Conservation (phyloP, 1,139 yeast genomes). For the Candida buenavistaensis region DNA sequence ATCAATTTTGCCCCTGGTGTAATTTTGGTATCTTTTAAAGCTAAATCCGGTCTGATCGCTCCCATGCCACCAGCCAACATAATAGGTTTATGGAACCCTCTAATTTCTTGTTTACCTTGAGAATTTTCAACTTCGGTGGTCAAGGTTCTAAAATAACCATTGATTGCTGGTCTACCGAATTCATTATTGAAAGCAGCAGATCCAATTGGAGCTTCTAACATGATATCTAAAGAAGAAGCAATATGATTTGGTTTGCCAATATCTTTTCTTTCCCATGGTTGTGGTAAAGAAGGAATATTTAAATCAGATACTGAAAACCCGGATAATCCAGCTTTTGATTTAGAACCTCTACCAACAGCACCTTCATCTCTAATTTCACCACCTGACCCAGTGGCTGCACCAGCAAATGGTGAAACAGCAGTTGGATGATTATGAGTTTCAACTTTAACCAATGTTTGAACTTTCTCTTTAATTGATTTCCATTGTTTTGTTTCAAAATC, state of each 20-base stretch:
- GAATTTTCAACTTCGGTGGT: slow-evolving; percentile 72
- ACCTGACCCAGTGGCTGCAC: slow-evolving; percentile 99
- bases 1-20: slow-evolving; percentile 92
- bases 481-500: slow-evolving; percentile 71
- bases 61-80: slow-evolving; percentile 99
- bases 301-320: slow-evolving; percentile 94
- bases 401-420: slow-evolving; percentile 98
- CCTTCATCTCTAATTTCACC: slow-evolving; percentile 99
- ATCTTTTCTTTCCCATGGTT: slow-evolving; percentile 92
- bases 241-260: slow-evolving; percentile 92
- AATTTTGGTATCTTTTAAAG: slow-evolving; percentile 82
- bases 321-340: slow-evolving; percentile 92
- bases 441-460: slow-evolving; percentile 89
- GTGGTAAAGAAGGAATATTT: slow-evolving; percentile 77
- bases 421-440: slow-evolving; percentile 99
- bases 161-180: slow-evolving; percentile 97
- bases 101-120: slow-evolving; percentile 66
- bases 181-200: slow-evolving; percentile 98
- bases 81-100: slow-evolving; percentile 98
- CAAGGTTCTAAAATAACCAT: slow-evolving; percentile 94
- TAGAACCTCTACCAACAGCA: slow-evolving; percentile 98
- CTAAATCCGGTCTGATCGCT: slow-evolving; percentile 88
- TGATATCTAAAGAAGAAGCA: slow-evolving; percentile 89
- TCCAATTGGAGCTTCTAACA: slow-evolving; percentile 97
- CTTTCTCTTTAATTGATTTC: slow-evolving; percentile 71